Percentiles rank a stretch among this genome's conserved stretches.
Evolutionary conservation across 148 eudicot species (phyloP).

Genomic region (Cornus controversa): DNA sequence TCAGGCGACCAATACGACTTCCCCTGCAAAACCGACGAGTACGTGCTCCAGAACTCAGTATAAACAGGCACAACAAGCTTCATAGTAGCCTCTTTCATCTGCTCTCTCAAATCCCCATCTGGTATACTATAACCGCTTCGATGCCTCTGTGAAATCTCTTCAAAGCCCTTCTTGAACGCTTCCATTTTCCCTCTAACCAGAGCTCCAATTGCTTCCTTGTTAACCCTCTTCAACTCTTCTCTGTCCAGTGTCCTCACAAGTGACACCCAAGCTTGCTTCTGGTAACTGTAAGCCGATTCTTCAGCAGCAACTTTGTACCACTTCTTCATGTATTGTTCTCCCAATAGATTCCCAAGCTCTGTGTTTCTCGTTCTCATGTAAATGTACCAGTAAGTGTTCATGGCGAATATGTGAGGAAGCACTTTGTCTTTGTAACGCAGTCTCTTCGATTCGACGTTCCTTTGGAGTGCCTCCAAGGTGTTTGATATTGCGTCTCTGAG

Average conservation of each 20-base stretch:
- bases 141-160: constrained; percentile 33
- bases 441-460: constrained; percentile 36
- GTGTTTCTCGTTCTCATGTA: constrained; percentile 46
- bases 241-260: constrained; percentile 28
- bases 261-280: constrained; percentile 48
- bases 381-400: constrained; percentile 52
- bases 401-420: constrained; percentile 29
- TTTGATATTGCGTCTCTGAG: constrained; percentile 36
- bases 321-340: constrained; percentile 47
- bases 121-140: constrained; percentile 27
- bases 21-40: constrained; percentile 17
- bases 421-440: constrained; percentile 40
- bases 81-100: constrained; percentile 39
- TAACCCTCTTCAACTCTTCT: constrained; percentile 19
- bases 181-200: constrained; percentile 28
- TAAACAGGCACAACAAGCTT: constrained; percentile 41
- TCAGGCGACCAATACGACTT: constrained; percentile 23
- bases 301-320: constrained; percentile 41
- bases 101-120: constrained; percentile 43
- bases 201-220: constrained; percentile 19
- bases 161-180: constrained; percentile 29
- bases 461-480: constrained; percentile 41
- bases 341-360: constrained; percentile 40
- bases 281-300: constrained; percentile 44
- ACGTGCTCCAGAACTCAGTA: constrained; percentile 27